These are phyloP conservation scores for Cladosporium sp. DNA, from an alignment of 2,329 filamentous ascomycete genomes.

Conservation along the genomic window DNA sequence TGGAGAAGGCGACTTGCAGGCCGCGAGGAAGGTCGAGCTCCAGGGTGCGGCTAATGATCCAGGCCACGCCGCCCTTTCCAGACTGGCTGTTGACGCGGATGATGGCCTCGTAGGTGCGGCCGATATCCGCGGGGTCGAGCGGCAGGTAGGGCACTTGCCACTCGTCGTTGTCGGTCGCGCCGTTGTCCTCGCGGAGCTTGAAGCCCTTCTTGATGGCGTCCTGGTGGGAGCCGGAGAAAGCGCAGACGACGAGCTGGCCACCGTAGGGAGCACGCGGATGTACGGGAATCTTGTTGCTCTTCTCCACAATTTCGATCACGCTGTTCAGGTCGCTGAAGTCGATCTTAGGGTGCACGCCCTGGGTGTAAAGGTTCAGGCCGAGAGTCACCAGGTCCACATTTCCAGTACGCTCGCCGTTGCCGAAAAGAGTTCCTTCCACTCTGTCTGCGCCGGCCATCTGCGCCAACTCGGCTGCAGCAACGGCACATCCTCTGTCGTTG, in stretches of 20 bases:
- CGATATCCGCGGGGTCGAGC: conserved; percentile 87
- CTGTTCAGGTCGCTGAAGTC: conserved; percentile 86
- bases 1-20: conserved; percentile 84
- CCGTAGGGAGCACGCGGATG: conserved; percentile 87
- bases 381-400: conserved; percentile 94
- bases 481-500: conserved; percentile 86
- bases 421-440: conserved; percentile 89
- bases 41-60: conserved; percentile 84
- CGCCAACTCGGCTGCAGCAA: conserved; percentile 83
- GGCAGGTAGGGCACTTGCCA: conserved; percentile 92
- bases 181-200: conserved; percentile 58
- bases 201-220: conserved; percentile 93
- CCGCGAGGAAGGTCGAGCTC: conserved; percentile 89
- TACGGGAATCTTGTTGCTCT: conserved; percentile 89
- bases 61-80: conserved; percentile 90
- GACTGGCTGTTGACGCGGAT: conserved; percentile 97
- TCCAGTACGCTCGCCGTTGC: conserved; percentile 90
- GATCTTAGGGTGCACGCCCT: conserved; percentile 75
- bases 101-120: conserved; percentile 93
- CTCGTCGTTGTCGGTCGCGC: conserved; percentile 54
- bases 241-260: conserved; percentile 83
- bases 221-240: conserved; percentile 88
- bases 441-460: conserved; percentile 95
- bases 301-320: conserved; percentile 84
- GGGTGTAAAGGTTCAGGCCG: conserved; percentile 88